Percentiles rank a stretch among this genome's conserved stretches.
phyloP scores from a whole-genome alignment of 768 basidiomycete genomes.

The Daedaleopsis sinensis region DNA sequence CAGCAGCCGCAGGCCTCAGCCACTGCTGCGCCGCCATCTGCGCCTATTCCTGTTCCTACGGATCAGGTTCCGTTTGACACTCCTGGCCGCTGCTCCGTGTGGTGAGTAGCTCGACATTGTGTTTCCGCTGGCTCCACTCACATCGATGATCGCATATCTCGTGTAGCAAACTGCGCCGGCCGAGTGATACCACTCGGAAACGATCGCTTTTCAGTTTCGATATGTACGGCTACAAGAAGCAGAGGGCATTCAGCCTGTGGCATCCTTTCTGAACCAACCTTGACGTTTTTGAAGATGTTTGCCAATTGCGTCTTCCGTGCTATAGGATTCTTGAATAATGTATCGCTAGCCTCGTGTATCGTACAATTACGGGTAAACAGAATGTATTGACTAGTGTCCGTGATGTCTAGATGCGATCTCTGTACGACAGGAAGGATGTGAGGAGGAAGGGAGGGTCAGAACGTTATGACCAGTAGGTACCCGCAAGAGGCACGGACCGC shows the following conservation, averaged over 20 bases:
- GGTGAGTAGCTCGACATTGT: not conserved
- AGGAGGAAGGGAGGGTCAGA: not conserved
- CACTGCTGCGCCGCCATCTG: not conserved
- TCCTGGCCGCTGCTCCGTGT: slow-evolving; percentile 10
- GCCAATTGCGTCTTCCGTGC: not conserved
- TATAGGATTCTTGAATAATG: not conserved
- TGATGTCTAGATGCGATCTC: not conserved
- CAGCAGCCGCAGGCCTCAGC: slow-evolving; percentile 15
- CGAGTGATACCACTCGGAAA: not conserved
- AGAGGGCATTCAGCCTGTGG: slow-evolving; percentile 16
- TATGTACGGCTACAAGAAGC: not conserved
- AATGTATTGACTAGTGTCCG: not conserved
- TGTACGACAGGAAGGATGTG: not conserved
- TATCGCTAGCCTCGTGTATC: slow-evolving; percentile 5
- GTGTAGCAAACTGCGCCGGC: not conserved
- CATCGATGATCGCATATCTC: not conserved
- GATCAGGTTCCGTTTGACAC: slow-evolving; percentile 12
- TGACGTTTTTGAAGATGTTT: no score
- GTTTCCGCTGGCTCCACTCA: not conserved
- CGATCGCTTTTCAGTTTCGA: not conserved
- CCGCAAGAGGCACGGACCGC: not conserved
- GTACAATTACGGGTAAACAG: not conserved
- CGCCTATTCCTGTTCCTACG: slow-evolving; percentile 7
- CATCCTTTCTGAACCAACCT: slow-evolving; percentile 14
- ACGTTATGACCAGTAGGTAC: no score